Percentiles rank a stretch among this genome's conserved stretches.
These are phyloP conservation scores for Sabuloglossum arenarium DNA, from an alignment of 495 filamentous ascomycete species.

Conservation along the genomic window DNA sequence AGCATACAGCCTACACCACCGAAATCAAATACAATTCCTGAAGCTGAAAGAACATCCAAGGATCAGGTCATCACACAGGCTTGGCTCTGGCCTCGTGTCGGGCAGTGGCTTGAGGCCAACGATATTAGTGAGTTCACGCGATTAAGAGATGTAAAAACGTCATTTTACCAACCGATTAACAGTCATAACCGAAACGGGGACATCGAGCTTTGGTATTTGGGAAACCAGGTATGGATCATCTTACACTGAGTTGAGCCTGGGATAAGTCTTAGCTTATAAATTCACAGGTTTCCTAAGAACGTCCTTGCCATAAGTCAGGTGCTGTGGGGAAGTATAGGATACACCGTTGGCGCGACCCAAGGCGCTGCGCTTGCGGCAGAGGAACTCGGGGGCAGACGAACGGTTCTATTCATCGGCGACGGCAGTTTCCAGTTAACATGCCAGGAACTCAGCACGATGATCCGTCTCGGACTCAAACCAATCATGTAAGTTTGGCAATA, in stretches of 20 bases:
- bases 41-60: slow-evolving; percentile 24
- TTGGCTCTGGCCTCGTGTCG: slow-evolving; percentile 70
- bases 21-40: slow-evolving; percentile 18
- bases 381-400: slow-evolving; percentile 11
- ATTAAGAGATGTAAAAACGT: slow-evolving; percentile 10
- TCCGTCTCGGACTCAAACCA: slow-evolving; percentile 15
- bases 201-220: slow-evolving; percentile 17
- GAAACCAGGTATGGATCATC: slow-evolving; percentile 4
- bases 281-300: slow-evolving; percentile 11
- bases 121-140: slow-evolving; percentile 28
- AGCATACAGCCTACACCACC: slow-evolving; percentile 21
- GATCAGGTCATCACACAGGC: slow-evolving; percentile 47
- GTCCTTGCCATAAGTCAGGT: slow-evolving; percentile 17
- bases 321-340: slow-evolving; percentile 23
- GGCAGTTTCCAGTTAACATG: slow-evolving; percentile 23
- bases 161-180: slow-evolving; percentile 25
- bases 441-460: slow-evolving; percentile 19
- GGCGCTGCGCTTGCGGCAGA: slow-evolving; percentile 19
- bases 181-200: slow-evolving; percentile 26
- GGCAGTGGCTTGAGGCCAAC: slow-evolving; percentile 50
- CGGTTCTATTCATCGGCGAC: slow-evolving; percentile 21
- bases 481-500: slow-evolving; percentile 13
- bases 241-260: background rate
- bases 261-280: background rate
- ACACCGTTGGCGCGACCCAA: slow-evolving; percentile 17